Base-by-base conservation (phyloP, 176 grass and related monocot genomes). In the Chrysopogon serrulatus region DNA sequence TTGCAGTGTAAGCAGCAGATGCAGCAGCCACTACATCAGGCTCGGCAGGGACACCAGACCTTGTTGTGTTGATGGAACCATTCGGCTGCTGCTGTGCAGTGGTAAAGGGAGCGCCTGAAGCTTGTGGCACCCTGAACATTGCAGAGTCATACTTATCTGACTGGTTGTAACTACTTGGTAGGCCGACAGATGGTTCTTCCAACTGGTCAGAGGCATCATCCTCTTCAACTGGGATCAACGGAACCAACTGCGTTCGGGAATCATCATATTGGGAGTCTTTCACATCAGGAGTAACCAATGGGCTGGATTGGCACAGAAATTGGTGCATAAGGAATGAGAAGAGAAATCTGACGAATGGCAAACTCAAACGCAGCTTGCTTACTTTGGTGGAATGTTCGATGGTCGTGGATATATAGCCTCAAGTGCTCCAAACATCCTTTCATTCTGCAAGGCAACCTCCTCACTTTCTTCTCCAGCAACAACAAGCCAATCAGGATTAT, bases 331-430 rank as follows among this genome's bases (percentile, higher is more conserved):
- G 30, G 30, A 73, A 89, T 62, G 18, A 80, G 24, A 78, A 21
- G 54, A 56, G 10, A 82, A 65, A 63, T 83, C 14, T 68, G 42
- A 80, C 54, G 32, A 81, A 79, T 60, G 36, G 42, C 69, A 81
- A 41, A 80, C 13, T 28, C 28, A 88, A 81, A 79, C 70, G 24
- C 73, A 86, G 26, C 13, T 67, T 19, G 51, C 91, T 92, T 94
- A 99, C 97, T 96, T 96, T 79, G 90, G 88, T 57, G 97, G 97
- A 79, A 99, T 92, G 60, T 83, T 92, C 15, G 89, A 90, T 59
- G 81, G 75, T 11, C 97, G 93, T 68, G 97, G 97, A 89, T 99
- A 99, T 81, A 99, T 96, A 87, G 97, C 93, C 89, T 99, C 97
- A 37, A 99, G 97, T 40, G 82, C 81, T 80, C 91, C 91, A 77